These are phyloP conservation scores for Inga laurina DNA, from an alignment of 306 rosid species.

Conservation along the genomic window DNA sequence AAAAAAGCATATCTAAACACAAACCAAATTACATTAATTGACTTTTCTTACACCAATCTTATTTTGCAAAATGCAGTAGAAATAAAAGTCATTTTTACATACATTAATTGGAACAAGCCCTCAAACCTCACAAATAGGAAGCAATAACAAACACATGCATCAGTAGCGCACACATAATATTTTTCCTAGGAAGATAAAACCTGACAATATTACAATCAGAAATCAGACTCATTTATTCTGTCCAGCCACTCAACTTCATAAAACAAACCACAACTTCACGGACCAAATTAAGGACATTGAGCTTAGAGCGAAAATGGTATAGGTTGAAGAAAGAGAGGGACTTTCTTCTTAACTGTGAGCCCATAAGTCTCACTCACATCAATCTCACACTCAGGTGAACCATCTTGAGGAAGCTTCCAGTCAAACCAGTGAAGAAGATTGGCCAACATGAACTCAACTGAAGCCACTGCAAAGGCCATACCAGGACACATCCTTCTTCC, in stretches of 20 bases:
- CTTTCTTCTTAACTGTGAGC: constrained; percentile 24
- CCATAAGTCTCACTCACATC: constrained; percentile 7
- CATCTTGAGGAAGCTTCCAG: constrained; percentile 35
- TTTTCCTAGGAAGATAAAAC: not conserved
- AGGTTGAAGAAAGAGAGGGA: constrained; percentile 30
- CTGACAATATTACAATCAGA: not conserved
- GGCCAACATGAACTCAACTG: constrained; percentile 22
- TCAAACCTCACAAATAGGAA: not conserved
- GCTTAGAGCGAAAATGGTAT: not conserved
- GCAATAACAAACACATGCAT: not conserved
- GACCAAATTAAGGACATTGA: not conserved
- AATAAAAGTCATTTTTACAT: not conserved
- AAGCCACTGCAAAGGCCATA: constrained; percentile 1
- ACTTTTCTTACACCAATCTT: too few species aligned
- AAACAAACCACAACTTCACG: not conserved
- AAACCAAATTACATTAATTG: too few species aligned
- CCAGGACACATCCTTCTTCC: constrained; percentile 30
- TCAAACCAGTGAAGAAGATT: constrained; percentile 50
- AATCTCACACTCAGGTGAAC: not conserved
- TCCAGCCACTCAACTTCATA: not conserved
- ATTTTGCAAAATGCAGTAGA: not conserved
- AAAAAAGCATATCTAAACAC: too few species aligned
- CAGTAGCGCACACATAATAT: too few species aligned
- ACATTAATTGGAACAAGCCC: not conserved
- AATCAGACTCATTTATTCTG: not conserved